A percentile compares a stretch with the other conserved stretches of the same genome.
phyloP scores from a whole-genome alignment of 2,329 filamentous ascomycete species.

The Fusarium nanum region DNA sequence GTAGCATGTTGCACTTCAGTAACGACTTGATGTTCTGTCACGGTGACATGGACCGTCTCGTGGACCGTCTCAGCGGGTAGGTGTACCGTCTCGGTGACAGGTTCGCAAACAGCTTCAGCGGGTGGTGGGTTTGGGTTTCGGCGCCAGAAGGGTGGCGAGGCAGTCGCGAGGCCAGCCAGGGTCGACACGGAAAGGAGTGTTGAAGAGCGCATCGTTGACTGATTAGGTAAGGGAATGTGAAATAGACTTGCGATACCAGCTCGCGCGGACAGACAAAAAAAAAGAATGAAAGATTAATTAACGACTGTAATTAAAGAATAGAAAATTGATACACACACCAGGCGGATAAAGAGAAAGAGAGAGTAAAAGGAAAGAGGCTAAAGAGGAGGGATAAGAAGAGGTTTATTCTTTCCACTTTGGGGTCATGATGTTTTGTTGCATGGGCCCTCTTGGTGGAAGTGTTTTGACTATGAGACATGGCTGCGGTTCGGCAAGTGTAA shows the following conservation, averaged over 20 bases:
- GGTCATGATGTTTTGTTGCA: conserved; percentile 24
- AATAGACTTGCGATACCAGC: conserved; percentile 30
- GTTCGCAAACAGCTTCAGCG: conserved; percentile 19
- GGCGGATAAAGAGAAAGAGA: conserved; percentile 6
- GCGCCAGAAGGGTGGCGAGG: conserved; percentile 25
- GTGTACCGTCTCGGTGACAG: conserved; percentile 24
- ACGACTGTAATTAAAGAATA: conserved; percentile 26
- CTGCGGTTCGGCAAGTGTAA: conserved; percentile 20
- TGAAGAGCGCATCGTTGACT: conserved; percentile 17
- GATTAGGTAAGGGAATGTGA: not conserved
- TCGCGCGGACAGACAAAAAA: conserved; percentile 15
- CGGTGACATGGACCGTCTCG: conserved; percentile 13
- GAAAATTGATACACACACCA: conserved; percentile 23
- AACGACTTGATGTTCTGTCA: conserved; percentile 1
- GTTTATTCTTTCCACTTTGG: conserved; percentile 26
- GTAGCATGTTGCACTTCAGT: conserved; percentile 6
- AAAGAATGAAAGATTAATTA: conserved; percentile 17
- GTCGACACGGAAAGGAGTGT: conserved; percentile 16
- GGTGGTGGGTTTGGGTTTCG: conserved; percentile 15
- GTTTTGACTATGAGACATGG: conserved; percentile 23
- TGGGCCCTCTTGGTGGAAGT: not conserved
- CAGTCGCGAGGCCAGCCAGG: conserved; percentile 23
- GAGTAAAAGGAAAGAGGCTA: conserved; percentile 14
- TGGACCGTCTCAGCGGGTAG: conserved; percentile 17
- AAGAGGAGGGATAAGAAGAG: conserved; percentile 17